Percentiles rank a stretch among this genome's conserved stretches.
Evolutionary conservation across 2,329 filamentous ascomycete species (phyloP).

Genomic region (Stachybotrys chartarum): DNA sequence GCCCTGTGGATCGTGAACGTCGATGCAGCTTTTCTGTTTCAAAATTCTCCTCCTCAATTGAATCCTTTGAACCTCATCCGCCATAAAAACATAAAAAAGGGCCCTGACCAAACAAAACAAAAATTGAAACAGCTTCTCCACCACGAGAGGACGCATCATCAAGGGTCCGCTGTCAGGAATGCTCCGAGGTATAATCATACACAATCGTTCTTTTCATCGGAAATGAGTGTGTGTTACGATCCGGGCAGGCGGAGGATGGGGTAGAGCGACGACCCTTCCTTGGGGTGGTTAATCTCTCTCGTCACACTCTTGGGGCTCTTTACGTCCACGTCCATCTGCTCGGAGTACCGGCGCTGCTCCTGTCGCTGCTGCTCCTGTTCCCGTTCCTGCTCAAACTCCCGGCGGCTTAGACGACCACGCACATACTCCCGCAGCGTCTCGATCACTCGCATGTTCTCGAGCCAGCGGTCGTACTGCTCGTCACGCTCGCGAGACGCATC

Average conservation of each 20-base stretch:
- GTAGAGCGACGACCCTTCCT: constrained; percentile 29
- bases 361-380: constrained; percentile 2
- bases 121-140: neutral
- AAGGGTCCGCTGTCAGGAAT: neutral
- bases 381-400: constrained; percentile 40
- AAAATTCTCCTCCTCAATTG: no score
- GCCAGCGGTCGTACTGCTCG: constrained; percentile 57
- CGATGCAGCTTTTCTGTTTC: no score
- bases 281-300: constrained; percentile 13
- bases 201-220: neutral
- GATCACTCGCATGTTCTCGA: constrained; percentile 59
- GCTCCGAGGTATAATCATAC: neutral
- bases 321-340: constrained; percentile 29
- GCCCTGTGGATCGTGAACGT: no score
- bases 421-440: constrained; percentile 55
- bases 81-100: no score
- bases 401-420: constrained; percentile 46
- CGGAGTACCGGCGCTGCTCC: constrained; percentile 11
- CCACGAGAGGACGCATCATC: neutral
- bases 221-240: constrained; percentile 11
- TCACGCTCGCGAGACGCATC: constrained; percentile 48
- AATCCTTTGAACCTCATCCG: no score
- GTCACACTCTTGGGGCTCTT: constrained; percentile 20
- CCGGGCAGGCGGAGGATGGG: constrained; percentile 32
- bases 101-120: neutral